Percentiles rank a stretch among this genome's conserved stretches.
These are phyloP conservation scores for Histomonas meleagridis DNA, from an alignment of 208 protist species.

Conservation along the genomic window DNA sequence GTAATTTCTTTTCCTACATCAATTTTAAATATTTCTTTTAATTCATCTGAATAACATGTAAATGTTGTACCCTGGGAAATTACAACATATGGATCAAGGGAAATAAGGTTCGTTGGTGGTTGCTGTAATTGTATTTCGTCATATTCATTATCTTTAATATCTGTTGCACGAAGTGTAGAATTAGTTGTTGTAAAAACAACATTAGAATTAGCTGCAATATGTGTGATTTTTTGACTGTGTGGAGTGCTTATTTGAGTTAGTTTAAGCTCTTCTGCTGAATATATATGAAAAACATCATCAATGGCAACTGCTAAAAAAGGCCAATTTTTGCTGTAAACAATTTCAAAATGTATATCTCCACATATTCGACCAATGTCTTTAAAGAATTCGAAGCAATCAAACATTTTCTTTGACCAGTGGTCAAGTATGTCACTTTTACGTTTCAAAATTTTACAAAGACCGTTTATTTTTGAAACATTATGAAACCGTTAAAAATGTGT, in stretches of 20 bases:
- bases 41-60: not conserved
- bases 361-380: slow-evolving; percentile 23
- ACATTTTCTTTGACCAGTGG: too few relatives aligned
- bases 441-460: too few relatives aligned
- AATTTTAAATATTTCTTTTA: not conserved
- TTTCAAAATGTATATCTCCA: not conserved
- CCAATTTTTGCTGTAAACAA: not conserved
- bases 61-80: not conserved
- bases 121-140: not conserved
- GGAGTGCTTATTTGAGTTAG: not conserved
- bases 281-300: not conserved
- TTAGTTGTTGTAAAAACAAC: not conserved
- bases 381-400: not conserved
- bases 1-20: not conserved
- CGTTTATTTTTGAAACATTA: too few relatives aligned
- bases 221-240: not conserved
- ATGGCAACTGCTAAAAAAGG: not conserved
- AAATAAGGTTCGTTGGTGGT: not conserved
- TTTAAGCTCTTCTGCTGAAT: slow-evolving; percentile 31
- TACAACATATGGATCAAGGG: too few relatives aligned
- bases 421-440: too few relatives aligned
- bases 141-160: not conserved
- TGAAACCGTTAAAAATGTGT: too few relatives aligned
- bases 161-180: not conserved
- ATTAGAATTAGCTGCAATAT: not conserved